phyloP scores from a whole-genome alignment of 73 alveolate species.

The Paramecium octaurelia region DNA sequence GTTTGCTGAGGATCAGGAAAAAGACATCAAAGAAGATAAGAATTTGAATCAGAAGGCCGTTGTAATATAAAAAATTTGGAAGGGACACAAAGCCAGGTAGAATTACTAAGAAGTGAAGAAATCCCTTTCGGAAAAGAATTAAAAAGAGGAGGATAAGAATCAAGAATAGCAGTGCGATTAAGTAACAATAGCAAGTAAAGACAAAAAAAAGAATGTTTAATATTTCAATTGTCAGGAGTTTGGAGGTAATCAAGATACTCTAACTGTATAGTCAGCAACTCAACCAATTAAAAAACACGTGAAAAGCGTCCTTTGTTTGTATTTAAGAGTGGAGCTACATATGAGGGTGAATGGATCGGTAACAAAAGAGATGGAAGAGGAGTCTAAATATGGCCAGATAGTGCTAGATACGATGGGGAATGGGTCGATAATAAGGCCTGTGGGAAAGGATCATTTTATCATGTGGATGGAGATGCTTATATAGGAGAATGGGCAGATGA shows the following conservation, averaged over 20 bases:
- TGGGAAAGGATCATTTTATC: conserved; percentile 86
- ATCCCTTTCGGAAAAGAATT: not conserved
- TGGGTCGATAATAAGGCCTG: conserved; percentile 83
- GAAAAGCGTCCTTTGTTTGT: conserved; percentile 58
- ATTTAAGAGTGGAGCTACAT: conserved; percentile 76
- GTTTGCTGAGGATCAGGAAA: not conserved
- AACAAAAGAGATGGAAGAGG: conserved; percentile 89
- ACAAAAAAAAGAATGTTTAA: not conserved
- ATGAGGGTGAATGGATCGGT: conserved; percentile 78
- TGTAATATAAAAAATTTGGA: conserved; percentile 23
- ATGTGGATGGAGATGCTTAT: conserved; percentile 75
- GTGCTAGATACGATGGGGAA: conserved; percentile 84
- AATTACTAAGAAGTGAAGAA: not conserved
- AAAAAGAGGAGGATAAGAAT: not conserved
- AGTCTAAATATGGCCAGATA: conserved; percentile 89
- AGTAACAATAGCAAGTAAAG: conserved; percentile 41
- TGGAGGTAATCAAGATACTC: not conserved
- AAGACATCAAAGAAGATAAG: not conserved
- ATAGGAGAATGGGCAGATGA: conserved; percentile 85
- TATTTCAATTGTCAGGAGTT: conserved; percentile 15
- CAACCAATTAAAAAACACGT: not conserved
- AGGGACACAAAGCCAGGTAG: conserved; percentile 7
- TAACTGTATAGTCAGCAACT: not conserved
- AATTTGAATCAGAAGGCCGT: not conserved
- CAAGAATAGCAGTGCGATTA: not conserved